Evolutionary conservation across 2,329 filamentous ascomycete species (phyloP).

Genomic region (Incumbomyces delicatus): DNA sequence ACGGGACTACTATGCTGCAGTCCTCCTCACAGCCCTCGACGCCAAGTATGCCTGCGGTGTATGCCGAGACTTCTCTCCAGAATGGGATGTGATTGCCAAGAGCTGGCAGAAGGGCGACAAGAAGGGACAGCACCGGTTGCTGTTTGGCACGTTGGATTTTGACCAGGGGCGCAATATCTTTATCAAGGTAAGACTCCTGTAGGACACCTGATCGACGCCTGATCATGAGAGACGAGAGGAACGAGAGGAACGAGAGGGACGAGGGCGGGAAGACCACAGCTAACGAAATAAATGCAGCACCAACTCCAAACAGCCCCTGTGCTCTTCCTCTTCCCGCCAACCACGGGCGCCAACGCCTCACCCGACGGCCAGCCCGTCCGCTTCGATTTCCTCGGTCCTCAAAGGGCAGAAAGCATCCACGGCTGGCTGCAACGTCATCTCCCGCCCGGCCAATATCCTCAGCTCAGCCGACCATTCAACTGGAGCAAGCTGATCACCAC

Average conservation of each 20-base stretch:
- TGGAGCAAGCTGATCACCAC: constrained; percentile 64
- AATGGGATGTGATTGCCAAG: constrained; percentile 78
- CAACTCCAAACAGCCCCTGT: constrained; percentile 91
- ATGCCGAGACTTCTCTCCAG: constrained; percentile 84
- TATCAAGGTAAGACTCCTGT: constrained; percentile 57
- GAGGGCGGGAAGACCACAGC: not conserved
- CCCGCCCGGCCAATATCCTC: constrained; percentile 59
- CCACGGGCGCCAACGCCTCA: constrained; percentile 67
- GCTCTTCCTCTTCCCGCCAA: constrained; percentile 77
- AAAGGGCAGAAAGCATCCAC: constrained; percentile 68
- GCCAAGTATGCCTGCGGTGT: constrained; percentile 72
- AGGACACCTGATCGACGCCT: not conserved
- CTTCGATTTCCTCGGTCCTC: constrained; percentile 76
- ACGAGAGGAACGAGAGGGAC: not conserved
- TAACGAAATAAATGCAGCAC: constrained; percentile 46
- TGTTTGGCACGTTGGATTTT: constrained; percentile 86
- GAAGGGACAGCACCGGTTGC: constrained; percentile 57
- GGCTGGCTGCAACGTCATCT: constrained; percentile 70
- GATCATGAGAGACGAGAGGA: not conserved
- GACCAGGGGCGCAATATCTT: constrained; percentile 73
- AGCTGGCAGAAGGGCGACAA: constrained; percentile 85
- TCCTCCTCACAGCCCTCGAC: constrained; percentile 82
- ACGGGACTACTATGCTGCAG: constrained; percentile 71
- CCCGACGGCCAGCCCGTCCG: constrained; percentile 58
- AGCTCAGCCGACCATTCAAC: constrained; percentile 77